Base-by-base conservation (phyloP, 2,329 filamentous ascomycete genomes). In the Chaetomium olivaceum region DNA sequence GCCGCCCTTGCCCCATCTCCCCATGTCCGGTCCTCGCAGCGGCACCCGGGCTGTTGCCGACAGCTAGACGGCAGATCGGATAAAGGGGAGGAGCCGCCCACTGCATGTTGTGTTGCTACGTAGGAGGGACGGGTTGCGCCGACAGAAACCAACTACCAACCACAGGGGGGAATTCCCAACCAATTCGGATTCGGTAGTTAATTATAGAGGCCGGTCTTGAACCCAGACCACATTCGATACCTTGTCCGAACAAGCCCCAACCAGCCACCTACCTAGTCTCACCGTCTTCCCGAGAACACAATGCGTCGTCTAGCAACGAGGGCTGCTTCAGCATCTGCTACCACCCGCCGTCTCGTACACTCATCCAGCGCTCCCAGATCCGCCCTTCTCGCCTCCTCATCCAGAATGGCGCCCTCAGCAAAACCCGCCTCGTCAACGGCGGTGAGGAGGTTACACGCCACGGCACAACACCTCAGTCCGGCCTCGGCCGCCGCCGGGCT, bases 401-500 rank as follows among this genome's bases (percentile, higher is more conserved):
- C 66, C 9, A 71, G 64, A 66, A 79, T 75, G 72, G 78, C 80
- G 72, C 69, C 77, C 27, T 75, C 78, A 59, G 73, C 71, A 65
- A 74, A 71, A 55, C 64, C 70, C n/a, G 57, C 62, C 59, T 75
- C 78, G 43, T 70, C 77, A 56, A 69, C 78, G 58, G 81, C 84
- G 65, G 77, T 80, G 61, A 80, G 85, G 73, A 81, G 85, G 73
- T 77, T 89, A 70, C 84, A 87, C 72, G 84, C 83, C 70, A 87
- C 86, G 36, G 81, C 82, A 12, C 80, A 80, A 71, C 83, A 87
- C 70, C 80, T 87, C 55, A 81, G 80, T 71, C 80, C 84, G 31
- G 80, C 82, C 66, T 80, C 80, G 57, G 81, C 82, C 56, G 81
- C 82, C 19, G 67, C 68, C 11, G 70, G 62, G 27, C 78, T 87